Conservation (phyloP, 225 moss, liverwort and hornwort species). For the Polytrichum commune region DNA sequence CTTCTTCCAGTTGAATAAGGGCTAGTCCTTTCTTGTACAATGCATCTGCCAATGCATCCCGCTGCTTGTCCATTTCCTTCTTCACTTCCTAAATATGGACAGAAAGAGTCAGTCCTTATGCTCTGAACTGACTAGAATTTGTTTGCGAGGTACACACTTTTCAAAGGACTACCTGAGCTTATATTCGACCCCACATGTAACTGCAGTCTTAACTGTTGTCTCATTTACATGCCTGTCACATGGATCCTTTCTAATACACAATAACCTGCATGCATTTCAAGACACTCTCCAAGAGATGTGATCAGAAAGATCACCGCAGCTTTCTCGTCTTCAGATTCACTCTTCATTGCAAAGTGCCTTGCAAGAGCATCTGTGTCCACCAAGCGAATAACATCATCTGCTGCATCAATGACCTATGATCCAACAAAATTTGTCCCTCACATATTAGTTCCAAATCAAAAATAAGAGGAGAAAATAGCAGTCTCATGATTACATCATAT, state of each 20-base stretch:
- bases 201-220: background rate
- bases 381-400: conserved; percentile 71
- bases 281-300: background rate
- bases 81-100: conserved; percentile 63
- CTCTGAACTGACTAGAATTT: too few species aligned
- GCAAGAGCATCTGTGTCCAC: conserved; percentile 82
- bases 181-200: too few species aligned
- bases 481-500: background rate
- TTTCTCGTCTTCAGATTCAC: conserved; percentile 70
- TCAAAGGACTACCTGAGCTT: too few species aligned
- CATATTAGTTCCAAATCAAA: background rate
- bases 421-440: background rate
- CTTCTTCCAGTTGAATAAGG: conserved; percentile 65
- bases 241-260: too few species aligned
- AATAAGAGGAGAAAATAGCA: background rate
- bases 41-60: conserved; percentile 90
- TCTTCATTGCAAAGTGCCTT: conserved; percentile 87
- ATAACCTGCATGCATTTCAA: too few species aligned
- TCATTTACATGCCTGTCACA: background rate
- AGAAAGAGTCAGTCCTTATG: background rate
- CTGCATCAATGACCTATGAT: conserved; percentile 78
- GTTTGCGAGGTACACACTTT: too few species aligned
- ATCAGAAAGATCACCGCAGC: conserved; percentile 50
- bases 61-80: conserved; percentile 92
- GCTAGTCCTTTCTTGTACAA: conserved; percentile 91